Conservation (phyloP, 208 protist species). For the Perkinsela sp. region DNA sequence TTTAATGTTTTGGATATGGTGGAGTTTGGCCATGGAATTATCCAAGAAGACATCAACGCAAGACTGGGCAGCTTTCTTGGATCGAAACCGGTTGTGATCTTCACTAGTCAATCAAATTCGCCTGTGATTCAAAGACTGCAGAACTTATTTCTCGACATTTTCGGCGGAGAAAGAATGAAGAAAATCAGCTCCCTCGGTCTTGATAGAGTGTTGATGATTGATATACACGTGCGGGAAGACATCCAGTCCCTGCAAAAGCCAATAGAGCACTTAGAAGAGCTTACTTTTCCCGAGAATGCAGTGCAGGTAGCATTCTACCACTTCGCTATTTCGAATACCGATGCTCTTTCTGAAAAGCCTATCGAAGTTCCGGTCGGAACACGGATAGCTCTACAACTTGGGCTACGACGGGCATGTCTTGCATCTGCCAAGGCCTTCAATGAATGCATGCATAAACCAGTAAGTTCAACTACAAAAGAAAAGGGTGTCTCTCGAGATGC, state of each 20-base stretch:
- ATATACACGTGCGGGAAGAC: slow-evolving; percentile 8
- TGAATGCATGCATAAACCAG: slow-evolving; percentile 20
- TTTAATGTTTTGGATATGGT: slow-evolving; percentile 64
- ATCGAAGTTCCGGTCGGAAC: background rate
- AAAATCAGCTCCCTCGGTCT: slow-evolving; percentile 35
- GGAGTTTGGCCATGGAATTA: slow-evolving; percentile 17
- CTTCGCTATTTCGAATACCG: background rate
- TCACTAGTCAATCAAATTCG: slow-evolving; percentile 40
- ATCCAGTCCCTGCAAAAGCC: slow-evolving; percentile 39
- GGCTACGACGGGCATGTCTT: slow-evolving; percentile 28
- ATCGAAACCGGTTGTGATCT: slow-evolving; percentile 48
- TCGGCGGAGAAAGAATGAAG: slow-evolving; percentile 23
- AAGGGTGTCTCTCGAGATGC: slow-evolving; percentile 25
- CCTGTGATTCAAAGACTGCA: slow-evolving; percentile 29
- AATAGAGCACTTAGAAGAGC: slow-evolving; percentile 25
- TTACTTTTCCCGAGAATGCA: slow-evolving; percentile 26
- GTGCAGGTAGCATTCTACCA: slow-evolving; percentile 2
- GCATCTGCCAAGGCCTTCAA: slow-evolving; percentile 42
- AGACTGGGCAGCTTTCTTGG: slow-evolving; percentile 24
- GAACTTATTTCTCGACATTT: slow-evolving; percentile 49
- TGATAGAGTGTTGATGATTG: slow-evolving; percentile 7
- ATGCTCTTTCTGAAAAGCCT: background rate
- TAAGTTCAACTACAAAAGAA: slow-evolving; percentile 16
- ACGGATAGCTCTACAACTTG: slow-evolving; percentile 17
- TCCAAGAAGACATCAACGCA: slow-evolving; percentile 8